Conservation (phyloP, 1,284 basidiomycete species). For the Pseudozyma hubeiensis region DNA sequence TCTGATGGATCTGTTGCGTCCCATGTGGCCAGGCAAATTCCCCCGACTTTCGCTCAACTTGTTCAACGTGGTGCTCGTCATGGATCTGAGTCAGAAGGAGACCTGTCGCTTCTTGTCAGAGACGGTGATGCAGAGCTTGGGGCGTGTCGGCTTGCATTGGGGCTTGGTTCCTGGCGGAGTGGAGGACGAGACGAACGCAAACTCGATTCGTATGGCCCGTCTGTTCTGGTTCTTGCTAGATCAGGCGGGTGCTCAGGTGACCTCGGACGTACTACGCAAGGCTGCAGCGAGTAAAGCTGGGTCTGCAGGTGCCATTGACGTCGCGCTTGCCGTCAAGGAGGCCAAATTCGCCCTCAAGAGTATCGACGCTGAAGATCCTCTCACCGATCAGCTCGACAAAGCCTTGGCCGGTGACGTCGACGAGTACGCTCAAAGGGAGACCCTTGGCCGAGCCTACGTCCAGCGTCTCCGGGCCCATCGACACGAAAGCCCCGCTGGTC, state of each 20-base stretch:
- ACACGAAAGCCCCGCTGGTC: slow-evolving; percentile 48
- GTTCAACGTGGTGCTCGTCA: slow-evolving; percentile 62
- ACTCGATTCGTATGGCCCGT: slow-evolving; percentile 44
- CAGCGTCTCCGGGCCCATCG: slow-evolving; percentile 40
- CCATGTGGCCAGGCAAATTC: slow-evolving; percentile 59
- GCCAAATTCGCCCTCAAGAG: slow-evolving; percentile 35
- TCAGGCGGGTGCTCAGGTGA: slow-evolving; percentile 21
- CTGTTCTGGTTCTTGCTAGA: slow-evolving; percentile 57
- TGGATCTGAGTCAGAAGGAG: slow-evolving; percentile 55
- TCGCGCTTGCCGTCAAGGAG: slow-evolving; percentile 34
- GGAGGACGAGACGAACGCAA: slow-evolving; percentile 27
- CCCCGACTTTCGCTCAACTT: slow-evolving; percentile 59
- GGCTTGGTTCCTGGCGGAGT: slow-evolving; percentile 59
- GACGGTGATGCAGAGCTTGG: slow-evolving; percentile 44
- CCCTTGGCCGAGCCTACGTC: slow-evolving; percentile 35
- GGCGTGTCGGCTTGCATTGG: slow-evolving; percentile 58
- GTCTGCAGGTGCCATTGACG: slow-evolving; percentile 21
- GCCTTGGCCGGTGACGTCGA: slow-evolving; percentile 14
- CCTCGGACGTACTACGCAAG: slow-evolving; percentile 42
- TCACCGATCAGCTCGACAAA: slow-evolving; percentile 14
- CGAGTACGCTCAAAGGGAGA: slow-evolving; percentile 17
- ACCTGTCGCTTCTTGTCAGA: slow-evolving; percentile 55
- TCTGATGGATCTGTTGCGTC: slow-evolving; percentile 50
- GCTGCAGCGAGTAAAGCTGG: slow-evolving; percentile 19
- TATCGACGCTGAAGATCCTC: slow-evolving; percentile 15